Evolutionary conservation across 305 asterid genomes (phyloP), one percentile per base, ranked within the genome.

Genomic region (Solanum aculeatissimum): DNA sequence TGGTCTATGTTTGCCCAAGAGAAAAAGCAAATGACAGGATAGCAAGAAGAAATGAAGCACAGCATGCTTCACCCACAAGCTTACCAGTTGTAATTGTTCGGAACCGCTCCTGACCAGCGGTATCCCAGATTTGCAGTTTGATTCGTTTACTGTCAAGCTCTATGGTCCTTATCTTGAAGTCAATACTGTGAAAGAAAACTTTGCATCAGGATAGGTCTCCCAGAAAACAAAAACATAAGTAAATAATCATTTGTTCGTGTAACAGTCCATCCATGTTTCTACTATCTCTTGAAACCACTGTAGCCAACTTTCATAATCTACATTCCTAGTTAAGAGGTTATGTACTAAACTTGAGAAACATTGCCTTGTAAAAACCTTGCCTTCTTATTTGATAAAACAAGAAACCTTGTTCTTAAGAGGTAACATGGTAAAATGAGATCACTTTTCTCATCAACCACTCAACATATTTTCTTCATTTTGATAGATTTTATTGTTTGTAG

Each of bases 51-150:
- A 77, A 29, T 29, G 27, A 49, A 23, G 60, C 40, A 18, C 2
- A 2, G 19, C 45, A 16, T n/a, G 42, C 10, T 77, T 51, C 82
- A 77, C n/a, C 82, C 84, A 83, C 87, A 49, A 51, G 68, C 92
- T 85, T 90, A 95, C 99, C 98, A 85, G 98, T 95, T 43, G 98
- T 95, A 88, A 95, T 95, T 81, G 98, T 95, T 86, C 98, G 88
- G 88, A 95, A 95, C 65, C 98, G 94, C 90, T 95, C 98, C 85
- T 94, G 98, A 18, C 98, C 98, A 85, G 98, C 98, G 78, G 97
- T 95, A 90, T 95, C 98, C 98, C 97, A 94, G 80, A 94, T 95
- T 85, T 93, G 98, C 83, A 95, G 88, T 86, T 94, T 94, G 90
- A 94, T 94, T 81, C 98, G 92, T 88, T 93, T 95, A 51, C 92